Evolutionary conservation across 352 stramenopile genomes (phyloP).

Genomic region (Pythium volutum): DNA sequence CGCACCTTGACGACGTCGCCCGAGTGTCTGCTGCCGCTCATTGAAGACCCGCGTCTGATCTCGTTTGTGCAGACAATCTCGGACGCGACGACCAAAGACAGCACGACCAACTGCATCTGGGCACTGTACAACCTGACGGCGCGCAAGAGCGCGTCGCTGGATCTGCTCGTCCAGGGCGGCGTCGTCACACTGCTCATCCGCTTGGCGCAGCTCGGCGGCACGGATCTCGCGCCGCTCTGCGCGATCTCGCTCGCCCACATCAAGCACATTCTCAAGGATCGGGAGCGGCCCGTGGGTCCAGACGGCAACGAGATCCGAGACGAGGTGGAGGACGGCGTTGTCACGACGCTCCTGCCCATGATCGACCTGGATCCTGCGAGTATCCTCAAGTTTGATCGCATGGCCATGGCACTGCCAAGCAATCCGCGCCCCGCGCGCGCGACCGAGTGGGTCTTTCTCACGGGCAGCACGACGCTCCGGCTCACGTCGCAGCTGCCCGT

Average conservation of each 20-base stretch:
- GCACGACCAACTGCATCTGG: constrained; percentile 59
- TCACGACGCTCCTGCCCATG: constrained; percentile 72
- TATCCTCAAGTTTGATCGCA: constrained; percentile 68
- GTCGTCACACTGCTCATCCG: constrained; percentile 64
- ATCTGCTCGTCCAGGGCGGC: constrained; percentile 45
- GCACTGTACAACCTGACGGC: constrained; percentile 75
- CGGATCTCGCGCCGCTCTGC: constrained; percentile 65
- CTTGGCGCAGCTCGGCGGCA: constrained; percentile 40
- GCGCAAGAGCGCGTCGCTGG: constrained; percentile 40
- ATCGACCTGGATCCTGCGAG: constrained; percentile 65
- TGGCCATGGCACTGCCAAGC: constrained; percentile 47
- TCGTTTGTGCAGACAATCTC: constrained; percentile 46
- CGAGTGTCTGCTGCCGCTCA: constrained; percentile 46
- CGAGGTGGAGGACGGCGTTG: constrained; percentile 67
- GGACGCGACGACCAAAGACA: constrained; percentile 31
- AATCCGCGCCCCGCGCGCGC: constrained; percentile 40
- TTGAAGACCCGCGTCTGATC: constrained; percentile 53
- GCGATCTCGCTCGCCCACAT: constrained; percentile 74
- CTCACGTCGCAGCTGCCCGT: constrained; percentile 48
- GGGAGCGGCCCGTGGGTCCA: constrained; percentile 22
- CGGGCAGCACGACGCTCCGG: constrained; percentile 36
- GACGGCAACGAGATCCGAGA: constrained; percentile 33
- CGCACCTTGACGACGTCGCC: constrained; percentile 55
- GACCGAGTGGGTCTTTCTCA: constrained; percentile 56
- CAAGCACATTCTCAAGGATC: constrained; percentile 67